Evolutionary conservation across 2,329 filamentous ascomycete genomes (phyloP).

Genomic region (Sordariomycetes sp.): DNA sequence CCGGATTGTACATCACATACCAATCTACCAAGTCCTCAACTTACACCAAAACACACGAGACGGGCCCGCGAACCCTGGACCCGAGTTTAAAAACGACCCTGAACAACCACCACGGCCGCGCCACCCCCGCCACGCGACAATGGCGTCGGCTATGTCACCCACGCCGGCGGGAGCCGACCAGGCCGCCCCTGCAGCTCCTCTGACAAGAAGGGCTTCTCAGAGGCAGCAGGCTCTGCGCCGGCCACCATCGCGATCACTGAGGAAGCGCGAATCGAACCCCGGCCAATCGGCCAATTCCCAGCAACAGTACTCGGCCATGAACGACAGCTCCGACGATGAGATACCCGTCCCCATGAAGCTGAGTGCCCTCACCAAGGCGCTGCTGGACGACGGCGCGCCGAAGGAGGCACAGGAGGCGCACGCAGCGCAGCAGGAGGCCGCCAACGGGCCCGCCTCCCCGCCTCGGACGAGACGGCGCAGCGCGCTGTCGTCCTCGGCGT

Average conservation of each 20-base stretch:
- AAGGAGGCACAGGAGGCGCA: conserved; percentile 20
- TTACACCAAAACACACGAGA: background rate
- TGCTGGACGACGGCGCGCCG: conserved; percentile 56
- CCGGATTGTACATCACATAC: background rate
- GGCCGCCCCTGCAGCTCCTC: conserved; percentile 30
- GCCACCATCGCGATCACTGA: conserved; percentile 32
- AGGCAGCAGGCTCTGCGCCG: conserved; percentile 37
- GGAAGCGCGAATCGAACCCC: conserved; percentile 34
- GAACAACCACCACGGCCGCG: background rate
- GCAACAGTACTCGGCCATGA: conserved; percentile 40
- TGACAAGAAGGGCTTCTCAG: conserved; percentile 42
- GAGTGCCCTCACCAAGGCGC: conserved; percentile 80
- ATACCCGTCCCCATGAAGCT: conserved; percentile 87
- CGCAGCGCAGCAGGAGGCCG: conserved; percentile 21
- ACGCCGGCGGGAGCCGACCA: conserved; percentile 39
- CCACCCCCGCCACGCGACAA: conserved; percentile 12
- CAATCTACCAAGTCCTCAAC: background rate
- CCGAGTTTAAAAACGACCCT: background rate
- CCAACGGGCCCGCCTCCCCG: conserved; percentile 28
- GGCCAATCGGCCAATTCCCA: conserved; percentile 19
- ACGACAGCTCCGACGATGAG: conserved; percentile 92
- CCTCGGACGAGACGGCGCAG: conserved; percentile 39
- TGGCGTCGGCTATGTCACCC: conserved; percentile 40
- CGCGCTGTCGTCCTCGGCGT: conserved; percentile 25
- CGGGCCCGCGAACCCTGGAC: background rate